Percentiles rank a stretch among this genome's conserved stretches.
These are phyloP conservation scores for Entamoeba invadens DNA, from an alignment of 208 protist species.

Conservation along the genomic window DNA sequence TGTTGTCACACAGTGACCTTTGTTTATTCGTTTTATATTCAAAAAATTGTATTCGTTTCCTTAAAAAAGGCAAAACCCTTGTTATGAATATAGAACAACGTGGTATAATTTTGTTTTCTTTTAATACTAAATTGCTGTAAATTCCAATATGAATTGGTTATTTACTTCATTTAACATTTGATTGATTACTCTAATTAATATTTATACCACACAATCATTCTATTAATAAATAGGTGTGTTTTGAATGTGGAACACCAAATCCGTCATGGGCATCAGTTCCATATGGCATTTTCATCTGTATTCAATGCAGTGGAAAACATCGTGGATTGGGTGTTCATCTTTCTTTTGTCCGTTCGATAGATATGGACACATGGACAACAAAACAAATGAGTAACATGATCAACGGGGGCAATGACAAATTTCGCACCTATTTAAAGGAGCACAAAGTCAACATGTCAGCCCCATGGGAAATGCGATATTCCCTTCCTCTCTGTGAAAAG, in stretches of 20 bases:
- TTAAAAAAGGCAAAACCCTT: not conserved
- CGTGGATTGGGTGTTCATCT: slow-evolving; percentile 39
- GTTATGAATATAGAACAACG: no score
- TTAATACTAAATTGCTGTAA: no score
- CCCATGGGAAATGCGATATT: not conserved
- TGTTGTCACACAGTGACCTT: no score
- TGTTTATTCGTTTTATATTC: not conserved
- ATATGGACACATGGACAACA: slow-evolving; percentile 70
- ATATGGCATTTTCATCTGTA: slow-evolving; percentile 47
- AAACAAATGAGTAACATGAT: slow-evolving; percentile 17
- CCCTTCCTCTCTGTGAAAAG: not conserved
- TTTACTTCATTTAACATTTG: no score
- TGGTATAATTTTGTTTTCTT: no score
- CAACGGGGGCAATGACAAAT: not conserved
- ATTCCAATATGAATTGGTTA: no score
- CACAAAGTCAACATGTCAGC: not conserved
- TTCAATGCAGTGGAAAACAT: slow-evolving; percentile 41
- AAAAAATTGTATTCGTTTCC: no score
- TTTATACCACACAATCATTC: not conserved
- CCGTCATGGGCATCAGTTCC: slow-evolving; percentile 46
- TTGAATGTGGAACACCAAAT: slow-evolving; percentile 9
- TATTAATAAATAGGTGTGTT: not conserved
- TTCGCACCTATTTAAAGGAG: not conserved
- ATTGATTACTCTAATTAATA: not conserved
- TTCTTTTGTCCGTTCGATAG: slow-evolving; percentile 56